Base-by-base conservation (phyloP, 495 filamentous ascomycete species). In the Penicillium riverlandense region DNA sequence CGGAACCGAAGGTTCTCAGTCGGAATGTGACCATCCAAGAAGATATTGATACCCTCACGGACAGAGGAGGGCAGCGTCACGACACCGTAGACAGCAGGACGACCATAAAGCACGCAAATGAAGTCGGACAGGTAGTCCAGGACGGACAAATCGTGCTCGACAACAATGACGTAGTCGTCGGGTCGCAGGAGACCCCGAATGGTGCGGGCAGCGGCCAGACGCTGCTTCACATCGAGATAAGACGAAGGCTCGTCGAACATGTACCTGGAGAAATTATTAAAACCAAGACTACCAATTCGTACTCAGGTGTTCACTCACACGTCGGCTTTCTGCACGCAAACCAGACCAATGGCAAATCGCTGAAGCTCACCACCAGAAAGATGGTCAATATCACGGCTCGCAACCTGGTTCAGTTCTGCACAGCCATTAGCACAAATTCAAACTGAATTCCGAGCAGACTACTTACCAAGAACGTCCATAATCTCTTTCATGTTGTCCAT, bases 221-320 rank as follows among this genome's bases (percentile, higher is more conserved):
- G 86, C 65, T 98, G 91, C 74, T 97, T 96, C 59, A 95, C 90
- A 83, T 98, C 94, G 29, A 98, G 82, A 57, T 95, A 98, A 8
- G 92, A 97, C 11, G 90, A 96, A 15, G 94, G 94, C 72, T 98
- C 92, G 62, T 98, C 92, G 55, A 98, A 98, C 94, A 97, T 97
- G 74, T 98, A 96, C 22, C 83, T 85, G 54, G 10, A 13, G 31
- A n/a, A 10, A 12, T 3, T 7, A 32, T 55, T 41, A 52, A 32
- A 14, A 27, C 6, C 10, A 10, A 14, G 15, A 11, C 33, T 13
- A 12, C 6, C 8, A 35, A 16, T 6, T 29, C 1, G 1, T 35
- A 13, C 10, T 36, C 41, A 11, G 38, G 38, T 29, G 50, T 16
- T 6, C 31, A 53, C 82, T 61, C 80, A 91, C 80, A 96, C 90